phyloP scores from a whole-genome alignment of 257 asterid species.

The Verbascum thapsus region DNA sequence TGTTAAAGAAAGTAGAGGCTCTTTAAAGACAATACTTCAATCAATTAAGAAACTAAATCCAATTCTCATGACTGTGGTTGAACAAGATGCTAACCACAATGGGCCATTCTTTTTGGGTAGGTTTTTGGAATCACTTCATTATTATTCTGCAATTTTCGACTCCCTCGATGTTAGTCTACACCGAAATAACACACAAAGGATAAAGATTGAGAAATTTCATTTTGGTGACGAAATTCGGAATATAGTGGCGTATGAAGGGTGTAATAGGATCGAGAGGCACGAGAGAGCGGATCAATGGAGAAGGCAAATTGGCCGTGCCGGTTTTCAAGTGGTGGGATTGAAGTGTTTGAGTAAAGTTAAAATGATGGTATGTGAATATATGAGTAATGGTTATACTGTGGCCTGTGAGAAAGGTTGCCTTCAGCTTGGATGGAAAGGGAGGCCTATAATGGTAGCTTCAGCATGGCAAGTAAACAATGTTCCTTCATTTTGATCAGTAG shows the following conservation, averaged over 20 bases:
- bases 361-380: constrained; percentile 44
- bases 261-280: constrained; percentile 55
- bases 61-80: constrained; percentile 48
- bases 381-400: constrained; percentile 50
- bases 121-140: constrained; percentile 63
- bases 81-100: constrained; percentile 70
- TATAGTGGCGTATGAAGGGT: constrained; percentile 58
- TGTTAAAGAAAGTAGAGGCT: constrained; percentile 56
- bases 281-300: constrained; percentile 70
- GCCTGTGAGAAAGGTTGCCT: constrained; percentile 57
- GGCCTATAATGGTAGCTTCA: constrained; percentile 63
- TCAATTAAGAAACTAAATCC: constrained; percentile 54
- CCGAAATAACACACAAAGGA: constrained; percentile 39
- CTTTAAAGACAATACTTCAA: constrained; percentile 50
- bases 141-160: constrained; percentile 64
- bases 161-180: constrained; percentile 53
- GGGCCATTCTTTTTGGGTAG: constrained; percentile 63
- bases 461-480: constrained; percentile 50
- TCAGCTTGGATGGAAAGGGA: constrained; percentile 74
- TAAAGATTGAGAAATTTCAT: constrained; percentile 47
- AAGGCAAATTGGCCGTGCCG: constrained; percentile 54
- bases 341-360: constrained; percentile 41
- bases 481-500: constrained; percentile 17
- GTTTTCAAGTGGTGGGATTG: constrained; percentile 49
- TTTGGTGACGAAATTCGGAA: constrained; percentile 51